phyloP scores from a whole-genome alignment of 2,329 filamentous ascomycete species.

The Madurella fahalii region DNA sequence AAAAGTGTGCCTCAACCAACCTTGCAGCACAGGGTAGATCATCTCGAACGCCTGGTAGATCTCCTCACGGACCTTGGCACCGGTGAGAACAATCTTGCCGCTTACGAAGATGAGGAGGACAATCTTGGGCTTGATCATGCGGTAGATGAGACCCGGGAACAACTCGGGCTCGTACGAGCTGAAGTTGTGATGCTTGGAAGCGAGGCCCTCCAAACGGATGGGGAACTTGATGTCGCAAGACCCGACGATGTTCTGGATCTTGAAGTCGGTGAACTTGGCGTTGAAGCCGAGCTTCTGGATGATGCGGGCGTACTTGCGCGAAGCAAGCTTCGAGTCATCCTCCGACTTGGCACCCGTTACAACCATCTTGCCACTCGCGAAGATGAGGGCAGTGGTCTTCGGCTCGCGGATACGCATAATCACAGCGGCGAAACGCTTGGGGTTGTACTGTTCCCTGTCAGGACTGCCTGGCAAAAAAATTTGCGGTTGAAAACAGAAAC shows the following conservation, averaged over 20 bases:
- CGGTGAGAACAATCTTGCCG: constrained; percentile 96
- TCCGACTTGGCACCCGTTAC: constrained; percentile 97
- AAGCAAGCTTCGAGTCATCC: constrained; percentile 95
- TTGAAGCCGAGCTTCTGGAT: constrained; percentile 99
- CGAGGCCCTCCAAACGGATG: constrained; percentile 91
- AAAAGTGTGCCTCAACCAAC: constrained; percentile 43
- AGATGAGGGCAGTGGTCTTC: constrained; percentile 97
- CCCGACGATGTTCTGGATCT: constrained; percentile 99
- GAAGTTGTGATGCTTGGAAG: constrained; percentile 98
- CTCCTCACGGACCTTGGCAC: constrained; percentile 96
- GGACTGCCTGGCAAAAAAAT: constrained; percentile 27
- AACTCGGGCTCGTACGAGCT: constrained; percentile 97
- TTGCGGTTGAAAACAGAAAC: constrained; percentile 20
- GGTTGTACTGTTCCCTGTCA: constrained; percentile 28
- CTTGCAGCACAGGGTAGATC: constrained; percentile 93
- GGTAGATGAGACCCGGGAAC: constrained; percentile 98
- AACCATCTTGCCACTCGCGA: constrained; percentile 98
- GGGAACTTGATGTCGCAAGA: constrained; percentile 99
- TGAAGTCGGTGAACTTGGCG: constrained; percentile 99
- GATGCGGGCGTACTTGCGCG: constrained; percentile 95
- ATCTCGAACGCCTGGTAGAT: constrained; percentile 96
- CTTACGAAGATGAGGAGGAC: constrained; percentile 96
- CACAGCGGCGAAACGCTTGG: constrained; percentile 92
- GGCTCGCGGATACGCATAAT: constrained; percentile 99
- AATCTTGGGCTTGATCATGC: constrained; percentile 99